Base-by-base conservation (phyloP, 2,329 filamentous ascomycete genomes). In the Cytospora mali region DNA sequence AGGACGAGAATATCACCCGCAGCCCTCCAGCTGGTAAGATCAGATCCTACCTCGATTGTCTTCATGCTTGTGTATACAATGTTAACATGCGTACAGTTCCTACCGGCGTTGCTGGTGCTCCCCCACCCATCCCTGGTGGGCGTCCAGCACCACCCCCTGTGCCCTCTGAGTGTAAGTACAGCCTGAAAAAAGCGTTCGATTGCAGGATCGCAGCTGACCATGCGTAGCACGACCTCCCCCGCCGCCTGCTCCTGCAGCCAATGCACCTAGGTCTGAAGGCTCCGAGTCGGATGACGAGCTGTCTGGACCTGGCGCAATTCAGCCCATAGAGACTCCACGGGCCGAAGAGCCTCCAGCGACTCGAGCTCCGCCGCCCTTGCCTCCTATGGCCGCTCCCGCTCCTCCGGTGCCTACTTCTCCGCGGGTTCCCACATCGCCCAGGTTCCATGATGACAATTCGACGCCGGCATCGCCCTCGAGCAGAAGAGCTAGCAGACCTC, bases 261-360 rank as follows among this genome's bases (percentile, higher is more conserved):
- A 83, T 54, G 91, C 91, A 48, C 88, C 87, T 48, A 52, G 92
- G 88, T 62, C 58, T 27, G 84, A 89, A 65, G 93, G 92, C 31
- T 96, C 92, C 1, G 91, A 90, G 73, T 95, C 93, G 50, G 93
- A 96, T 69, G 93, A 97, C 73, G 94, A 97, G 74, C 79, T 93
- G 69, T 92, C 90, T 11, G 79, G 80, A 58, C 75, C 76, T 71
- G 71, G 82, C 69, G 74, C 76, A 67, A 75, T 79, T 56, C 75
- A 81, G 67, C 69, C 76, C 70, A 58, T 81, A 23, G 76, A 79
- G 39, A 77, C 76, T 25, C 72, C 77, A 31, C 72, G 73, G 46
- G 72, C 71, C 21, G 75, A 77, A 57, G 74, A 74, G 58, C 75
- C 76, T 31, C 74, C 77, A 31, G 71, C 75, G 27, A 67, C 67